phyloP scores from a whole-genome alignment of 352 stramenopile genomes.

The Globisporangium camurandrum region DNA sequence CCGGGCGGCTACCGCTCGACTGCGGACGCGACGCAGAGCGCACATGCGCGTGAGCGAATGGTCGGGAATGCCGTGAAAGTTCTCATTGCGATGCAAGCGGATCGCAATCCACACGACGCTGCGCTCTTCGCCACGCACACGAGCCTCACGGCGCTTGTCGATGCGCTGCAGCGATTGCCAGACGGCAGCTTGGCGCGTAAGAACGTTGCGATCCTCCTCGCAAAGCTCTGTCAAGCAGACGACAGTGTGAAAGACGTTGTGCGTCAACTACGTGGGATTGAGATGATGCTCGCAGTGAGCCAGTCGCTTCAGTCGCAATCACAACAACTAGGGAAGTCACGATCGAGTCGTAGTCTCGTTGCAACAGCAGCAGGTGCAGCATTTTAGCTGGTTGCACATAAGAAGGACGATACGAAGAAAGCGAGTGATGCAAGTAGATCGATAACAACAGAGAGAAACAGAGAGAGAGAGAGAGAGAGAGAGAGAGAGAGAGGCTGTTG shows the following conservation, averaged over 20 bases:
- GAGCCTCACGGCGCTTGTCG: conserved; percentile 29
- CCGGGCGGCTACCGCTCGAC: conserved; percentile 2
- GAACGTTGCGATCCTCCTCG: conserved; percentile 73
- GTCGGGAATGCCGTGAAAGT: conserved; percentile 65
- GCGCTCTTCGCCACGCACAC: conserved; percentile 20
- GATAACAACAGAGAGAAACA: too few relatives aligned
- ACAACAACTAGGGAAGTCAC: background rate
- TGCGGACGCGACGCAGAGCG: background rate
- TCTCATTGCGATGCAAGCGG: conserved; percentile 39
- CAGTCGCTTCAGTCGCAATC: conserved; percentile 29
- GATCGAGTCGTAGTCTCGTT: too few relatives aligned
- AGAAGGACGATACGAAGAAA: background rate
- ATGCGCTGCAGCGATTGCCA: conserved; percentile 29
- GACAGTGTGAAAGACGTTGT: conserved; percentile 39
- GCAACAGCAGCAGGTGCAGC: background rate
- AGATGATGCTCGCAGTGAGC: conserved; percentile 72
- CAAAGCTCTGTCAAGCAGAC: conserved; percentile 54
- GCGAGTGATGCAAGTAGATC: background rate
- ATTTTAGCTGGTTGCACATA: too few relatives aligned
- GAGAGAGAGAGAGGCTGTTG: too few relatives aligned
- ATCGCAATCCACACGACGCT: conserved; percentile 9
- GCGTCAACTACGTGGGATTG: conserved; percentile 56
- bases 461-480: too few relatives aligned
- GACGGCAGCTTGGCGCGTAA: conserved; percentile 56
- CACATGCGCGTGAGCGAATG: conserved; percentile 35